phyloP scores from a whole-genome alignment of 306 rosid genomes.

The Cicer bijugum region DNA sequence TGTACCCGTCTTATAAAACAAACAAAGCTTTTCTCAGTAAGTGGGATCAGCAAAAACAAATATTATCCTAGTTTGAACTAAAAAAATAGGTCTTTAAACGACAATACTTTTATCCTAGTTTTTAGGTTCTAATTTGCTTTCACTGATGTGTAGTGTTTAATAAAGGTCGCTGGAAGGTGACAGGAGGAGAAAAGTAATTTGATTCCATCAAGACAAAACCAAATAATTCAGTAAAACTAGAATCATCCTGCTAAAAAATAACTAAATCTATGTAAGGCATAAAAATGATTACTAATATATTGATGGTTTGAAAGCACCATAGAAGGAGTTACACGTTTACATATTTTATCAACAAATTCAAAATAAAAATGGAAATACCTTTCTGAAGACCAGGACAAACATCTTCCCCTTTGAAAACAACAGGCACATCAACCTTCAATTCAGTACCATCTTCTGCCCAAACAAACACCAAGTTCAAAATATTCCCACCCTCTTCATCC shows the following conservation, averaged over 20 bases:
- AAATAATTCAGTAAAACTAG: neutral
- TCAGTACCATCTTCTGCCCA: slow-evolving; percentile 88
- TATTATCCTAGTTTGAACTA: neutral
- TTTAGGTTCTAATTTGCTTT: neutral
- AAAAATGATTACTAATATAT: neutral
- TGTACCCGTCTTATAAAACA: neutral
- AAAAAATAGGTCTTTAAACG: neutral
- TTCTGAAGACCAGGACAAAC: slow-evolving; percentile 72
- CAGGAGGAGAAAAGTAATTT: neutral
- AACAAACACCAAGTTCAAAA: slow-evolving; percentile 80
- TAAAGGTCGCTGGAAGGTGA: too few relatives aligned
- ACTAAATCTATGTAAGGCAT: neutral
- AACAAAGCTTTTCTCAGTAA: neutral
- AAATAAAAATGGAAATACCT: slow-evolving; percentile 54
- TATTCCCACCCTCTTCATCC: slow-evolving; percentile 64
- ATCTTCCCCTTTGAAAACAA: slow-evolving; percentile 80
- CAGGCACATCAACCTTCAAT: slow-evolving; percentile 78
- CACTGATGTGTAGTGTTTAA: neutral
- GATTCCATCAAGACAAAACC: neutral
- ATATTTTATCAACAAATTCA: too few relatives aligned
- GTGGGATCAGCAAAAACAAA: neutral
- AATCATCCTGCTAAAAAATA: neutral
- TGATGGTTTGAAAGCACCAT: neutral
- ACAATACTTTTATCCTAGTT: neutral
- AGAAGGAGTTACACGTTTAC: too few relatives aligned